Percentiles rank a stretch among this genome's conserved stretches.
Conservation (phyloP, 1,139 yeast genomes). For the Citeromyces siamensis region DNA sequence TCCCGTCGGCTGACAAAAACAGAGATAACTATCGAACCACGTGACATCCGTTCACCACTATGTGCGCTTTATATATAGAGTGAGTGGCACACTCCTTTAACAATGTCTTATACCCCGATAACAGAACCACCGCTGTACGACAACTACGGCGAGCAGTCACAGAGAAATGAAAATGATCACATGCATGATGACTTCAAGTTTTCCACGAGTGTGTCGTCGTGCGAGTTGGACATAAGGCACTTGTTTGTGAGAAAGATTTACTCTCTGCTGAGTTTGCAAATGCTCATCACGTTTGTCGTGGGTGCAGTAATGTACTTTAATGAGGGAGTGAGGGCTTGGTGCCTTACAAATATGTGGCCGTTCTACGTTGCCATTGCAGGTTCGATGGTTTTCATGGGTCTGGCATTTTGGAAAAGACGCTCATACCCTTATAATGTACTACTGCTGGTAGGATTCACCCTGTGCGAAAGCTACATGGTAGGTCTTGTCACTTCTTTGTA, state of each 20-base stretch:
- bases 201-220: constrained; percentile 64
- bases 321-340: constrained; percentile 40
- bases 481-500: constrained; percentile 58
- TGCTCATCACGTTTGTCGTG: constrained; percentile 46
- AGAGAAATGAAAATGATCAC: constrained; percentile 17
- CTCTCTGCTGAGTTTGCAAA: constrained; percentile 53
- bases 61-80: background rate
- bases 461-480: constrained; percentile 62
- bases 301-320: constrained; percentile 43
- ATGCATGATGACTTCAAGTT: constrained; percentile 79
- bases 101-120: constrained; percentile 4
- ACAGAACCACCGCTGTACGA: constrained; percentile 5
- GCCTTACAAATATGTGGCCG: constrained; percentile 48
- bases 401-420: constrained; percentile 44
- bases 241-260: constrained; percentile 74
- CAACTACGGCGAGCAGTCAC: background rate
- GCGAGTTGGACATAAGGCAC: constrained; percentile 66
- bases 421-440: constrained; percentile 54
- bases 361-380: constrained; percentile 45
- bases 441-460: constrained; percentile 52
- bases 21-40: no score
- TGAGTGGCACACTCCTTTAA: background rate
- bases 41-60: no score
- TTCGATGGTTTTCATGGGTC: constrained; percentile 50
- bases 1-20: no score